Evolutionary conservation across 805 yeast species (phyloP).

Genomic region (Blastobotrys robertii): DNA sequence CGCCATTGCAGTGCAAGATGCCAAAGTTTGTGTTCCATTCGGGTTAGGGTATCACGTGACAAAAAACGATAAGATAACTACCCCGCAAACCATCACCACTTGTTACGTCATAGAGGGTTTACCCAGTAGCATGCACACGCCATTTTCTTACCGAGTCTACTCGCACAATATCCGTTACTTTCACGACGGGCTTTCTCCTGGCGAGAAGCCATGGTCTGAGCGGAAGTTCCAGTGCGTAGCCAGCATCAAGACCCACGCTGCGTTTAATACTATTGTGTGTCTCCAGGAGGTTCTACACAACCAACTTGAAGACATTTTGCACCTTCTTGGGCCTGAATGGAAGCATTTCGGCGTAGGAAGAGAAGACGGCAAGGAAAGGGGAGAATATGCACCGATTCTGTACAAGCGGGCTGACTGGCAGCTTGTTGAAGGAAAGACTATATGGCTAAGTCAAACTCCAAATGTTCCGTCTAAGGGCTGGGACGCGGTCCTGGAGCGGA

Average conservation of each 20-base stretch:
- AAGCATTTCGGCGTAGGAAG: constrained; percentile 42
- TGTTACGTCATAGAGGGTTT: no score
- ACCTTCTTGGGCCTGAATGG: constrained; percentile 31
- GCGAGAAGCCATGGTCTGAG: constrained; percentile 38
- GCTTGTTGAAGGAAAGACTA: constrained; percentile 31
- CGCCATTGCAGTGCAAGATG: no score
- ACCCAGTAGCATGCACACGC: not conserved
- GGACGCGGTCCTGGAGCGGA: constrained; percentile 38
- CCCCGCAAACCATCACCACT: no score
- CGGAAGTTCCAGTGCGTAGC: constrained; percentile 32
- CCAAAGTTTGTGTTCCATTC: no score
- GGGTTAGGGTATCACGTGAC: no score
- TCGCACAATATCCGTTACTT: constrained; percentile 22
- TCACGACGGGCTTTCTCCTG: constrained; percentile 14
- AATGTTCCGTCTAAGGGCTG: constrained; percentile 42
- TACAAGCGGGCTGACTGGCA: constrained; percentile 32
- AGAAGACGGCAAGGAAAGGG: constrained; percentile 40
- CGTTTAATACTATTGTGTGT: constrained; percentile 31
- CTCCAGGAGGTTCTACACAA: constrained; percentile 41
- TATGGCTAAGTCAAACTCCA: constrained; percentile 49
- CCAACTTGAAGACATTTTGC: constrained; percentile 37
- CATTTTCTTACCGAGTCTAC: constrained; percentile 11
- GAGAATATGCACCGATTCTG: constrained; percentile 44
- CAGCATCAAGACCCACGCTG: constrained; percentile 31
- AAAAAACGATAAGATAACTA: no score